Base-by-base conservation (phyloP, 768 basidiomycete genomes). In the Leccinum arenicola region DNA sequence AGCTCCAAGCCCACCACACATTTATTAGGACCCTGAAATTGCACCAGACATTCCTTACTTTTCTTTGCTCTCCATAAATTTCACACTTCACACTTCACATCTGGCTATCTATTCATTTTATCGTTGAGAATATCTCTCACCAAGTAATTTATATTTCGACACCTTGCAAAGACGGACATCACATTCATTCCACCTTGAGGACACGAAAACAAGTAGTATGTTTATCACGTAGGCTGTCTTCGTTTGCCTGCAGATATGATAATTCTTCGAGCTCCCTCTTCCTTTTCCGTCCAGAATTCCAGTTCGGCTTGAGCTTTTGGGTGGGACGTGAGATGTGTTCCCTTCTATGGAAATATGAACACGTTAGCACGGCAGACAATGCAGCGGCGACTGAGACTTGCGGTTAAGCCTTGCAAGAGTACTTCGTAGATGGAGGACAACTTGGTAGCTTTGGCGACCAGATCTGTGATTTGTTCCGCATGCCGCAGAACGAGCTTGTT, bases 281-380 rank as follows among this genome's bases (percentile, higher is more conserved):
- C 91, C 57, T 89, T 79, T 63, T 92, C 85, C 4, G 89, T 82
- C 90, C 94, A 97, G 72, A 87, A 93, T 4, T 84, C 85, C 43
- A 94, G 82, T 68, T 98, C 95, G 58, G 84, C 83, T 69, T 96
- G 95, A 1, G 89, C 81, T 70, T 93, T 93, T 2, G 89, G 85
- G 70, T 97, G 95, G 6, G 86, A 87, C 2, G 84, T 86, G 48
- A 85, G 78, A 48, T 84, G 85, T 1, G 86, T 83, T 9, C 84
- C 87, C 68, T 80, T 84, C 88, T 89, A 66, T 45, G 60, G 40
- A 51, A 43, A 43, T 57, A 35, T 14, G 5, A 14, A 35, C 5
- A 31, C 10, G 19, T 58, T 51, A 63, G 48, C 52, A 36, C 9
- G 47, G 4, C 21, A 15, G 23, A 52, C 31, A 2, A 1, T 25